phyloP scores from a whole-genome alignment of 2,329 filamentous ascomycete species.

The Aspergillus hiratsukae region DNA sequence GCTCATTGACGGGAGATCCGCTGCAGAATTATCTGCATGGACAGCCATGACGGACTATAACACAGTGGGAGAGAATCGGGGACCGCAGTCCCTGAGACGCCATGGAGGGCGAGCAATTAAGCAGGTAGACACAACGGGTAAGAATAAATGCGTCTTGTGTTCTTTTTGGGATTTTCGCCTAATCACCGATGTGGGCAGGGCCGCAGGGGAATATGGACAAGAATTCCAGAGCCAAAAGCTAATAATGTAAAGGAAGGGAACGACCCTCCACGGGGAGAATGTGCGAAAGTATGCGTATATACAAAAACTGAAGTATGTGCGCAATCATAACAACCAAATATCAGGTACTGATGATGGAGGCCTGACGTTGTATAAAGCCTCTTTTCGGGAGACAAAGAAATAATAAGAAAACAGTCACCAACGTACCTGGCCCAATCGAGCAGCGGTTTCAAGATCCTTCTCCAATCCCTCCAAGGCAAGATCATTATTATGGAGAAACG shows the following conservation, averaged over 20 bases:
- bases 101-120: conserved; percentile 14
- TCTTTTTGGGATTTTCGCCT: background rate
- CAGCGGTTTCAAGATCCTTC: conserved; percentile 80
- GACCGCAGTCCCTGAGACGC: conserved; percentile 17
- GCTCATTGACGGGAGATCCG: conserved; percentile 12
- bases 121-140: background rate
- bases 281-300: conserved; percentile 4
- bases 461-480: conserved; percentile 74
- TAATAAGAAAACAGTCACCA: conserved; percentile 10
- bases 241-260: conserved; percentile 10
- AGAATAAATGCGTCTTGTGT: background rate
- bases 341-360: background rate
- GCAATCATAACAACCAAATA: conserved; percentile 4
- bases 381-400: background rate
- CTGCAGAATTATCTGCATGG: conserved; percentile 19
- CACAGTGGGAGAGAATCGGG: conserved; percentile 25
- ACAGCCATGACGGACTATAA: conserved; percentile 28
- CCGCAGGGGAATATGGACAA: background rate
- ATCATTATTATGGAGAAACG: conserved; percentile 76
- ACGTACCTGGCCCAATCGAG: conserved; percentile 87
- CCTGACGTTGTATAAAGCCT: background rate
- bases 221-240: conserved; percentile 10
- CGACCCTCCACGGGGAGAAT: conserved; percentile 3
- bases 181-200: background rate
- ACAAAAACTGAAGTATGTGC: background rate